phyloP scores from a whole-genome alignment of 495 filamentous ascomycete species.

The Pseudomonodictys pantanalensis region DNA sequence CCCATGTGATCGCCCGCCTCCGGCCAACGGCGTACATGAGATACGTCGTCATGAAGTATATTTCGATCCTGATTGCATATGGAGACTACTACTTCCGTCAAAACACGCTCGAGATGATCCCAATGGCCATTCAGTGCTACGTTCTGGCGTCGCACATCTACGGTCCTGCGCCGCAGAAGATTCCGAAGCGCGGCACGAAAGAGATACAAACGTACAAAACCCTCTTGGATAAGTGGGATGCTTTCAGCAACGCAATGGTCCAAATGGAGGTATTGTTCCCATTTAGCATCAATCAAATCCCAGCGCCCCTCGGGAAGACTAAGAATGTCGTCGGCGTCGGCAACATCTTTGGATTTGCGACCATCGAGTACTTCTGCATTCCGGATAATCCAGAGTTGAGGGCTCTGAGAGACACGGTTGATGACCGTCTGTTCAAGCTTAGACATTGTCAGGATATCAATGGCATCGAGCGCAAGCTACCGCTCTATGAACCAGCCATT shows the following conservation, averaged over 20 bases:
- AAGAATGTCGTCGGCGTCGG: too few species aligned
- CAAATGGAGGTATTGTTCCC: conserved; percentile 6
- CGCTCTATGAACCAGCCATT: conserved; percentile 7
- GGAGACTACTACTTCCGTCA: conserved; percentile 43
- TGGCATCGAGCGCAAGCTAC: neutral
- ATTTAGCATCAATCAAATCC: neutral
- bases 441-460: conserved; percentile 10
- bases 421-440: conserved; percentile 11
- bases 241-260: conserved; percentile 2
- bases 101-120: conserved; percentile 41
- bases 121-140: conserved; percentile 42
- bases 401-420: neutral
- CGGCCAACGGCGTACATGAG: conserved; percentile 41
- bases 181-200: conserved; percentile 21
- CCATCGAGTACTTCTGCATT: conserved; percentile 1
- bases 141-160: conserved; percentile 40
- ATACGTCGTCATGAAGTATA: conserved; percentile 40
- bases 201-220: conserved; percentile 19
- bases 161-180: conserved; percentile 26
- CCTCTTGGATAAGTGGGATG: neutral
- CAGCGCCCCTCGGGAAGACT: too few species aligned
- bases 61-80: conserved; percentile 40
- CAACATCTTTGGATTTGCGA: neutral
- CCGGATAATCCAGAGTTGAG: conserved; percentile 9
- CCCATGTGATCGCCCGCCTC: conserved; percentile 34